Percentiles rank a stretch among this genome's conserved stretches.
Conservation (phyloP, 371 early-diverging fungal species). For the Rhizopus delemar region DNA sequence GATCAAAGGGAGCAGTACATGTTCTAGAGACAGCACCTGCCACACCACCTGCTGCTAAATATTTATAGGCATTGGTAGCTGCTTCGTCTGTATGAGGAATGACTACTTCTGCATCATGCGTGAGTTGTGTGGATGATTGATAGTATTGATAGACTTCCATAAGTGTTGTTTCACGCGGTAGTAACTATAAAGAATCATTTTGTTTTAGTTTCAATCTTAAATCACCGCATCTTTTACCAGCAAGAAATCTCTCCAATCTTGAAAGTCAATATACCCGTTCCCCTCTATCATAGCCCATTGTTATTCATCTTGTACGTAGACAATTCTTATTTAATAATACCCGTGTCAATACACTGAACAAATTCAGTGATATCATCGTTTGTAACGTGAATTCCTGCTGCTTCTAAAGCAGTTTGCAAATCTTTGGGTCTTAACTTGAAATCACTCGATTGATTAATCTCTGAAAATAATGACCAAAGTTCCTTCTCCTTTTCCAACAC, state of each 20-base stretch:
- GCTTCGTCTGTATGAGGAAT: conserved; percentile 60
- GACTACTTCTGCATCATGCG: conserved; percentile 67
- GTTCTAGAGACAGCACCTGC: conserved; percentile 81
- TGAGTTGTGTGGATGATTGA: conserved; percentile 61
- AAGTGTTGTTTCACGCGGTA: conserved; percentile 47
- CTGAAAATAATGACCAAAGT: conserved; percentile 65
- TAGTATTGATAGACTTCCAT: conserved; percentile 69
- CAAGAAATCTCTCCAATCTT: conserved; percentile 78
- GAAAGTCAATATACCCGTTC: conserved; percentile 72
- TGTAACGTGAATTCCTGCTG: conserved; percentile 65
- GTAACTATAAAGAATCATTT: conserved; percentile 17
- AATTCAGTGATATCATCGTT: conserved; percentile 66
- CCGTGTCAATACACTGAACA: conserved; percentile 66
- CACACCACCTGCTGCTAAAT: conserved; percentile 75
- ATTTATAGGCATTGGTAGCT: conserved; percentile 53
- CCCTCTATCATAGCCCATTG: conserved; percentile 34
- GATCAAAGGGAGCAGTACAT: conserved; percentile 82
- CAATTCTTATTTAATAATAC: conserved; percentile 22
- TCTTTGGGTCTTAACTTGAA: conserved; percentile 61
- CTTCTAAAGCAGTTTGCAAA: conserved; percentile 53
- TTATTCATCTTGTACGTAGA: background rate
- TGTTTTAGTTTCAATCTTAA: background rate
- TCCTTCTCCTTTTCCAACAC: conserved; percentile 70
- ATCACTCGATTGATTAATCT: conserved; percentile 68
- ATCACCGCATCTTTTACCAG: conserved; percentile 47